Percentiles rank a stretch among this genome's conserved stretches.
Evolutionary conservation across 2,329 filamentous ascomycete genomes (phyloP).

Genomic region (Mollisiaceae sp.): DNA sequence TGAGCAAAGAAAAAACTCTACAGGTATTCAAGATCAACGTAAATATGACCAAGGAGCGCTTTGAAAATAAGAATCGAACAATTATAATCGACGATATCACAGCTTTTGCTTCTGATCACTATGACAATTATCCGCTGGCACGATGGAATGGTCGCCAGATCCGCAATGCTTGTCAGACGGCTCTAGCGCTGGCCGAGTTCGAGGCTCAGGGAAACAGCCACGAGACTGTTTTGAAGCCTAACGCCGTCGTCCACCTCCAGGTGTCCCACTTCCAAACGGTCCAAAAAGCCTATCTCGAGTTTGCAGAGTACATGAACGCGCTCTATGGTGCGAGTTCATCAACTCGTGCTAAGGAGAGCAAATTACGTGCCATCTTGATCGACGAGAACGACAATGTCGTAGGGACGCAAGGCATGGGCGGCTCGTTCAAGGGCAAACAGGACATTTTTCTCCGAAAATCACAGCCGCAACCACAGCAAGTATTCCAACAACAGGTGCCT

Average conservation of each 20-base stretch:
- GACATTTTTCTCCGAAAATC: no score
- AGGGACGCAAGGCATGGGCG: no score
- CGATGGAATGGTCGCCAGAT: not conserved
- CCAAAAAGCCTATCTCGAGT: slow-evolving; percentile 1
- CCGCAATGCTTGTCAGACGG: not conserved
- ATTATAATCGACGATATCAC: not conserved
- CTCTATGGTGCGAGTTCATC: not conserved
- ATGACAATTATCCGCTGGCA: not conserved
- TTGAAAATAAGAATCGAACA: not conserved
- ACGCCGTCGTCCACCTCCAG: not conserved
- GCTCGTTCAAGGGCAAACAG: no score
- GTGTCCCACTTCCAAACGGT: slow-evolving; percentile 2
- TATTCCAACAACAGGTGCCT: no score
- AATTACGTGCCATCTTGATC: no score
- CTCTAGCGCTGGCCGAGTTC: not conserved
- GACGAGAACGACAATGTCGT: no score
- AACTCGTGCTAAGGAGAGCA: no score
- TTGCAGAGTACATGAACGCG: not conserved
- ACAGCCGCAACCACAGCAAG: no score
- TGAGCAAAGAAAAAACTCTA: not conserved
- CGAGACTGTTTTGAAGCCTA: not conserved
- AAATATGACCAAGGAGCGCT: not conserved
- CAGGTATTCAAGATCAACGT: not conserved
- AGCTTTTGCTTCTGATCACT: not conserved
- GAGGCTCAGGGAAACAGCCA: not conserved